A percentile compares a stretch with the other conserved stretches of the same genome.
These are phyloP conservation scores for Nakazawaea pomicola DNA, from an alignment of 805 yeast species.

Conservation along the genomic window DNA sequence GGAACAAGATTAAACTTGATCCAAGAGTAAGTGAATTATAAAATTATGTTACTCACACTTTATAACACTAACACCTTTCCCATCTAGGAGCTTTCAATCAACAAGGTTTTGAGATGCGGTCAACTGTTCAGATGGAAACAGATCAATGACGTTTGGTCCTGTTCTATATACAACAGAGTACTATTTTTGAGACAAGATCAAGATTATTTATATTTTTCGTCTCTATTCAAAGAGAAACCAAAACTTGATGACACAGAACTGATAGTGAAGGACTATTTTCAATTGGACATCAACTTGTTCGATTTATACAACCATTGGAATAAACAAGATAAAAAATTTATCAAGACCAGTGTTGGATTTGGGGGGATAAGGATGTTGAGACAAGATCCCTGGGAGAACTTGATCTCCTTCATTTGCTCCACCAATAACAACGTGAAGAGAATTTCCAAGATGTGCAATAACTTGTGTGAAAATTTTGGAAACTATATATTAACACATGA, in stretches of 20 bases:
- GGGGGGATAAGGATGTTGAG: slow-evolving; percentile 79
- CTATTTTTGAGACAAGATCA: slow-evolving; percentile 61
- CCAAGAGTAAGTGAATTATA: slow-evolving; percentile 18
- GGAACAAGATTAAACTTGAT: slow-evolving; percentile 22
- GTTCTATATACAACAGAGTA: slow-evolving; percentile 54
- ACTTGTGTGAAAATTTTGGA: slow-evolving; percentile 69
- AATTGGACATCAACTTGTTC: slow-evolving; percentile 50
- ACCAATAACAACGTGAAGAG: slow-evolving; percentile 94
- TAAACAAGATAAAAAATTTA: slow-evolving; percentile 45
- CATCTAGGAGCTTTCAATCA: slow-evolving; percentile 46
- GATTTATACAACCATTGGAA: slow-evolving; percentile 62
- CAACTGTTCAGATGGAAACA: slow-evolving; percentile 81
- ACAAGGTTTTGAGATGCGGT: slow-evolving; percentile 74
- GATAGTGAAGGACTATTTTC: slow-evolving; percentile 64
- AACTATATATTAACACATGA: slow-evolving; percentile 30
- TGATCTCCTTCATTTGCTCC: slow-evolving; percentile 87
- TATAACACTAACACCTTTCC: slow-evolving; percentile 6
- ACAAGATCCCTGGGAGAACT: slow-evolving; percentile 97
- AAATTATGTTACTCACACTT: background rate
- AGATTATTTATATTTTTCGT: slow-evolving; percentile 44
- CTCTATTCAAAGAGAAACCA: slow-evolving; percentile 24
- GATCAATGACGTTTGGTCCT: slow-evolving; percentile 59
- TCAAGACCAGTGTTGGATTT: slow-evolving; percentile 30
- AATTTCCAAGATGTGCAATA: slow-evolving; percentile 88
- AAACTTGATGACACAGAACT: slow-evolving; percentile 28